These are phyloP conservation scores for Cnidoscolus chayamansa DNA, from an alignment of 441 rosid species.

Conservation along the genomic window DNA sequence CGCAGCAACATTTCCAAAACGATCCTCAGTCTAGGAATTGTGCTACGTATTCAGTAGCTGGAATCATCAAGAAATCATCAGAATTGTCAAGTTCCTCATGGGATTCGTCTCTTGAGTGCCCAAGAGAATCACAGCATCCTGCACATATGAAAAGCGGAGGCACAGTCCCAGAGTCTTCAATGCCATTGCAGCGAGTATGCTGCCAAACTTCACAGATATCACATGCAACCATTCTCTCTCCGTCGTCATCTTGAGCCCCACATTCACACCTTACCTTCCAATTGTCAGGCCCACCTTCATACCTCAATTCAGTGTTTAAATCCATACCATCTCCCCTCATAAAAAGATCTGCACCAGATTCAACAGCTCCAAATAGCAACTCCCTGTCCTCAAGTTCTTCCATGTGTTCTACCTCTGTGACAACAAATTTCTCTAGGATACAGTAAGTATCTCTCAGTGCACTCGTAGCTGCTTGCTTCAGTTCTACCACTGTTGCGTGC, in stretches of 20 bases:
- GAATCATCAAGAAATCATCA: slow-evolving; percentile 32
- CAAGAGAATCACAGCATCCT: slow-evolving; percentile 55
- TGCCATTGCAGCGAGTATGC: slow-evolving; percentile 78
- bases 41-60: slow-evolving; percentile 22
- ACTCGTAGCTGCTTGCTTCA: slow-evolving; percentile 53
- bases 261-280: slow-evolving; percentile 81
- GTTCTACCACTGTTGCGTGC: slow-evolving; percentile 63
- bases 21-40: slow-evolving; percentile 24
- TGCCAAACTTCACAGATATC: slow-evolving; percentile 90
- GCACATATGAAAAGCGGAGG: slow-evolving; percentile 75
- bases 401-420: slow-evolving; percentile 46
- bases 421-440: slow-evolving; percentile 47
- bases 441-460: slow-evolving; percentile 74
- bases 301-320: slow-evolving; percentile 36
- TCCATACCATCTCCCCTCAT: slow-evolving; percentile 55
- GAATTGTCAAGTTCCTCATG: slow-evolving; percentile 27
- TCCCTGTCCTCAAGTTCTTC: slow-evolving; percentile 47
- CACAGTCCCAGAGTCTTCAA: slow-evolving; percentile 55
- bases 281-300: slow-evolving; percentile 63
- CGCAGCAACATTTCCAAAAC: slow-evolving; percentile 28
- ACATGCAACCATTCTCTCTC: slow-evolving; percentile 87
- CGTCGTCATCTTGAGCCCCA: slow-evolving; percentile 82
- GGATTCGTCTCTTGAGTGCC: slow-evolving; percentile 33
- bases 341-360: slow-evolving; percentile 50
- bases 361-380: slow-evolving; percentile 45